Conservation (phyloP, 495 filamentous ascomycete species). For the Neurospora sublineolata region DNA sequence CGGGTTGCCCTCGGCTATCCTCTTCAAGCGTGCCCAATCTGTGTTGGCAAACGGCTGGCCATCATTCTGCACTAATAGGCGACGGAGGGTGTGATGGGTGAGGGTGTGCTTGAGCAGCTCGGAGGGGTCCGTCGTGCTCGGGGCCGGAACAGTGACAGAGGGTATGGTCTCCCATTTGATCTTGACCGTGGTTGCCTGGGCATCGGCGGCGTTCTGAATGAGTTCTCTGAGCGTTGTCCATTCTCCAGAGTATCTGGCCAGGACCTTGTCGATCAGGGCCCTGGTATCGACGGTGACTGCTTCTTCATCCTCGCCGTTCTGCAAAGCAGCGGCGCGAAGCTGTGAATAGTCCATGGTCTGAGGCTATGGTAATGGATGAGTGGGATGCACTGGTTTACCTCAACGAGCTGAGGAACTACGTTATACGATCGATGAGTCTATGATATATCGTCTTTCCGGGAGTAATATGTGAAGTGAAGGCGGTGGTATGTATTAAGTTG, state of each 20-base stretch:
- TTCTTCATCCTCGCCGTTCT: constrained; percentile 77
- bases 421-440: not conserved
- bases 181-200: constrained; percentile 75
- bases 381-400: not conserved
- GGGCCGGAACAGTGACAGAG: constrained; percentile 62
- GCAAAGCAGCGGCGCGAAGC: constrained; percentile 76
- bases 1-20: constrained; percentile 95
- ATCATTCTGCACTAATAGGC: constrained; percentile 81
- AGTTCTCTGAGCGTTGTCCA: constrained; percentile 83
- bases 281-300: constrained; percentile 98
- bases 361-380: not conserved
- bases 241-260: constrained; percentile 90
- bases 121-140: constrained; percentile 51
- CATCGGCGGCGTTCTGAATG: constrained; percentile 96
- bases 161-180: constrained; percentile 85
- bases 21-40: constrained; percentile 88
- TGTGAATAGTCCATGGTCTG: constrained; percentile 60
- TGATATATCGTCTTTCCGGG: not conserved
- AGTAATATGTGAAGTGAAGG: not conserved
- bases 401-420: not conserved
- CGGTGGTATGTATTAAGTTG: not conserved
- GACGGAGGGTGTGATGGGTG: constrained; percentile 68
- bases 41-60: constrained; percentile 72
- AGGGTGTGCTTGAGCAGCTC: constrained; percentile 71
- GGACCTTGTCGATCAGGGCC: constrained; percentile 92